Conservation (phyloP, 2,329 filamentous ascomycete genomes). For the Diaporthe capsici region DNA sequence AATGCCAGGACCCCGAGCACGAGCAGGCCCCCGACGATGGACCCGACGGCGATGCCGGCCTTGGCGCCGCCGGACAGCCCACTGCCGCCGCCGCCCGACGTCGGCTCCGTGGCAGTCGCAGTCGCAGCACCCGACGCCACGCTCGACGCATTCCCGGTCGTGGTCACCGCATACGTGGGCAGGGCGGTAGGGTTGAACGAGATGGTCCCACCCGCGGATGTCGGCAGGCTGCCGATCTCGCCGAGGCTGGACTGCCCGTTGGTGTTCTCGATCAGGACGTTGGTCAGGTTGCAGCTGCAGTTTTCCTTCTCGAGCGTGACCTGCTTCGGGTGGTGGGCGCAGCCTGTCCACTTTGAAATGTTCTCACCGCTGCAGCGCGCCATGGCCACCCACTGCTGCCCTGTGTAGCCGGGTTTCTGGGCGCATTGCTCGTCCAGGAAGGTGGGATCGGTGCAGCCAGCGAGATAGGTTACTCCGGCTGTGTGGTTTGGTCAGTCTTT, state of each 20-base stretch:
- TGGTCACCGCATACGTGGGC: slow-evolving; percentile 17
- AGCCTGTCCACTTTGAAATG: slow-evolving; percentile 14
- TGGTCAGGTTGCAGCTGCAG: slow-evolving; percentile 14
- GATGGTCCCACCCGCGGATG: slow-evolving; percentile 20
- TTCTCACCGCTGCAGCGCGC: slow-evolving; percentile 28
- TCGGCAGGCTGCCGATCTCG: slow-evolving; percentile 22
- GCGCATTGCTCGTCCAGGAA: slow-evolving; percentile 31
- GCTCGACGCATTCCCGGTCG: not conserved
- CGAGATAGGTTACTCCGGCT: slow-evolving; percentile 23
- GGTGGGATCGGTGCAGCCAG: slow-evolving; percentile 23
- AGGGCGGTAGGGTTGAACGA: slow-evolving; percentile 28
- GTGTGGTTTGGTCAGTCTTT: not conserved
- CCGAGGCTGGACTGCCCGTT: slow-evolving; percentile 23
- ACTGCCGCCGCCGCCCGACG: not conserved
- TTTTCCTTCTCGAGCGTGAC: slow-evolving; percentile 26
- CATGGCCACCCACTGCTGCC: slow-evolving; percentile 28
- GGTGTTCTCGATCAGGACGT: slow-evolving; percentile 28
- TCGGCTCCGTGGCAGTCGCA: slow-evolving; percentile 3
- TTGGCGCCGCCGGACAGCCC: not conserved
- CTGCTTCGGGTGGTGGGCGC: not conserved
- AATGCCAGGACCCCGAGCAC: slow-evolving; percentile 6
- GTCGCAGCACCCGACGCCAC: slow-evolving; percentile 11
- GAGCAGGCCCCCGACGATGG: slow-evolving; percentile 21
- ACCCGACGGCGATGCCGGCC: slow-evolving; percentile 21
- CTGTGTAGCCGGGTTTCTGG: slow-evolving; percentile 21